These are phyloP conservation scores for Phytophthora vignae DNA, from an alignment of 352 stramenopile genomes.

Conservation along the genomic window DNA sequence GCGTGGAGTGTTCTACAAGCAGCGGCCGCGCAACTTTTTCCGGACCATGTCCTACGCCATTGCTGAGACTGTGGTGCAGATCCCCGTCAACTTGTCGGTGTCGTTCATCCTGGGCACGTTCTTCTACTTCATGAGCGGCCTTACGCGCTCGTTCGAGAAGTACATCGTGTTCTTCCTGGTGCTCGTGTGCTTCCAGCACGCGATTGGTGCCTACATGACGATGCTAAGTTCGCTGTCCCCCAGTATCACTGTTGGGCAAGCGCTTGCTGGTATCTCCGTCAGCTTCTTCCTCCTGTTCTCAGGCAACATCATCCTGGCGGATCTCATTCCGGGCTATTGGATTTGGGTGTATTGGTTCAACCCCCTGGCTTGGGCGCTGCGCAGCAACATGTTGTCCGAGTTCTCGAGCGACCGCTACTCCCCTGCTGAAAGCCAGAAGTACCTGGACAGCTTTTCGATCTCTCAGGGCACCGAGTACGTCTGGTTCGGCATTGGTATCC, in stretches of 20 bases:
- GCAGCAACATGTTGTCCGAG: slow-evolving; percentile 68
- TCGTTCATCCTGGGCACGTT: slow-evolving; percentile 66
- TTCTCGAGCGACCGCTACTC: slow-evolving; percentile 57
- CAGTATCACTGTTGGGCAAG: slow-evolving; percentile 65
- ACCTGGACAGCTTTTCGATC: slow-evolving; percentile 54
- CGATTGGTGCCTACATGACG: slow-evolving; percentile 73
- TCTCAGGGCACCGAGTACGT: slow-evolving; percentile 47
- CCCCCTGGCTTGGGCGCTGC: slow-evolving; percentile 62
- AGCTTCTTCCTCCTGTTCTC: slow-evolving; percentile 81
- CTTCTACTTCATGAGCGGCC: slow-evolving; percentile 92
- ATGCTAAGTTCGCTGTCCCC: slow-evolving; percentile 63
- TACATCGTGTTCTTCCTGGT: slow-evolving; percentile 86
- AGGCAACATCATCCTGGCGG: slow-evolving; percentile 78
- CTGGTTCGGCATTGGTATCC: slow-evolving; percentile 50
- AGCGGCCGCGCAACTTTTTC: slow-evolving; percentile 92
- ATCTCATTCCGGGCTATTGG: slow-evolving; percentile 78
- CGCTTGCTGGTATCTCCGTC: slow-evolving; percentile 57
- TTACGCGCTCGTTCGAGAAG: slow-evolving; percentile 65
- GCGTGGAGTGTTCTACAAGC: slow-evolving; percentile 92
- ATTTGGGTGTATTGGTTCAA: slow-evolving; percentile 86
- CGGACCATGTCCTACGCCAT: slow-evolving; percentile 85
- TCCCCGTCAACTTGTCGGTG: slow-evolving; percentile 76
- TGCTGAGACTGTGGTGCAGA: slow-evolving; percentile 65
- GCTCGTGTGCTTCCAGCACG: slow-evolving; percentile 80
- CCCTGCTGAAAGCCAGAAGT: slow-evolving; percentile 5